Evolutionary conservation across 1,284 basidiomycete species (phyloP), one percentile per base, ranked within the genome.

Genomic region (Heterobasidion annosum): DNA sequence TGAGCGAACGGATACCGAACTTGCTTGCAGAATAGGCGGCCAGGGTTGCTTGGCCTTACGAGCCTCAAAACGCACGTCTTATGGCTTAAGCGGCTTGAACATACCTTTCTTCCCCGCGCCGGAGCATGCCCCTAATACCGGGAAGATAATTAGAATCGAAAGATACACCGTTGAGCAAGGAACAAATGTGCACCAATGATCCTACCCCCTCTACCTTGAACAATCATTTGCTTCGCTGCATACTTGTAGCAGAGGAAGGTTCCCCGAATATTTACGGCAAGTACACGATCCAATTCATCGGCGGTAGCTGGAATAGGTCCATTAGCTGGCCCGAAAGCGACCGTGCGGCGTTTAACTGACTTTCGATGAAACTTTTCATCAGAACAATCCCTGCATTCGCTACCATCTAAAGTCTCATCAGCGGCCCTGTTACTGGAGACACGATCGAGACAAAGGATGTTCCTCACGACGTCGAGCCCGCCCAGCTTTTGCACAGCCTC

Each of bases 391-490:
- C 66, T 6, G 65, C 67, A 49, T 68, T 68, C 13, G 67, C 67
- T 19, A 68, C 57, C 64, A 68, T 67, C 66, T 68, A 25, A 8
- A 19, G 4, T 43, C 16, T 3, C 4, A 16, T 43, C 40, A 19
- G 34, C 5, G 40, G 5, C 40, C 12, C 40, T 6, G 40, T 13
- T 13, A 43, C 16, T 25, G 25, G 4, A 43, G 5, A 25, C 3
- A 25, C 3, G 25, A 25, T 25, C 3, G 25, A 25, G 3, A 25
- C 25, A 25, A 25, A 25, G 25, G 25, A 25, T 25, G 25, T 25
- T 25, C 25, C 25, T 25, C 25, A 74, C 72, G 48, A 74, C 67
- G 51, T 73, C 67, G 10, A 74, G 58, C 9, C 64, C 59, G 1
- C 72, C 74, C 34, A 73, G 58, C 8, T 61, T 51, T 47, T 61